Conservation (phyloP, 2,329 filamentous ascomycete genomes). For the Phoma herbarum region DNA sequence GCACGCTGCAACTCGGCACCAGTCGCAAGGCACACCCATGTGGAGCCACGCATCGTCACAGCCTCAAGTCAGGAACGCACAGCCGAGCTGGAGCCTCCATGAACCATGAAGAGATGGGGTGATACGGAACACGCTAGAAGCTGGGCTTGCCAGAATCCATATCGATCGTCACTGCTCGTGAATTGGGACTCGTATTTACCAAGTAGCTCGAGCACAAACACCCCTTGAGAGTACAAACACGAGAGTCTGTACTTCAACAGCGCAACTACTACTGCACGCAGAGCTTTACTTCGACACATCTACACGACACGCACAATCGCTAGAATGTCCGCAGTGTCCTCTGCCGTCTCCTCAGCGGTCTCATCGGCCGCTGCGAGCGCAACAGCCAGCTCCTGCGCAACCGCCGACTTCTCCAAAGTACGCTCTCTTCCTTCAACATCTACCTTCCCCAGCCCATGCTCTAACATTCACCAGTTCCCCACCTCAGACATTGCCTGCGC, state of each 20-base stretch:
- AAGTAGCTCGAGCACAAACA: neutral
- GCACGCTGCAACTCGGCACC: constrained; percentile 13
- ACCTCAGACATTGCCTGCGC: constrained; percentile 42
- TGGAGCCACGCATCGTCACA: constrained; percentile 22
- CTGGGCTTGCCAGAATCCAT: neutral
- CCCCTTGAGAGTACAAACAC: neutral
- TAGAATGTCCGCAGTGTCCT: constrained; percentile 28
- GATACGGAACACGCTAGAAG: constrained; percentile 6
- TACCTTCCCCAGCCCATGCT: no score
- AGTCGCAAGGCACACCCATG: constrained; percentile 15
- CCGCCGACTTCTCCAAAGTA: constrained; percentile 32
- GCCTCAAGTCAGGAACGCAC: constrained; percentile 14
- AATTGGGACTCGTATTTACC: constrained; percentile 10
- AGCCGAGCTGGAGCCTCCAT: constrained; percentile 4
- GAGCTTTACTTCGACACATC: neutral
- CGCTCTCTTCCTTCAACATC: no score
- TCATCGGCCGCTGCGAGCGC: constrained; percentile 30
- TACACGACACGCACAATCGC: neutral
- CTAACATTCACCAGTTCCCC: constrained; percentile 28
- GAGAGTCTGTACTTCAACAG: neutral
- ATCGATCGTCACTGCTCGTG: constrained; percentile 12
- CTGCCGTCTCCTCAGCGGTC: constrained; percentile 19
- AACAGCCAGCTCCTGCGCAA: constrained; percentile 33
- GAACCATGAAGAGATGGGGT: constrained; percentile 7
- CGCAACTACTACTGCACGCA: neutral